Conservation (phyloP, 2,329 filamentous ascomycete species). For the Exophiala alcalophila region DNA sequence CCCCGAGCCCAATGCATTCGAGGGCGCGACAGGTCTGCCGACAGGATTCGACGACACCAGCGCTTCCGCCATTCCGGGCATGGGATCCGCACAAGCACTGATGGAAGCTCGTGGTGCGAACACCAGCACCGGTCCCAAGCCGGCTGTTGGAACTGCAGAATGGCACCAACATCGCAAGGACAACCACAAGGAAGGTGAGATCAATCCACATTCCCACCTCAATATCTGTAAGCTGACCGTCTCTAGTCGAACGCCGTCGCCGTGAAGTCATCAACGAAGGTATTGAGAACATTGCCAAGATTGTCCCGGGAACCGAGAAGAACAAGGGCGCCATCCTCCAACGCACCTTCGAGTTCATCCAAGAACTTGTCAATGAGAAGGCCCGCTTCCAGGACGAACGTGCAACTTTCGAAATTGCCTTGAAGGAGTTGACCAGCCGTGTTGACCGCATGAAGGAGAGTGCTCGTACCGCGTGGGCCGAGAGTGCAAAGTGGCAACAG, state of each 20-base stretch:
- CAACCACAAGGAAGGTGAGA: conserved; percentile 95
- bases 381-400: conserved; percentile 40
- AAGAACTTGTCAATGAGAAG: conserved; percentile 58
- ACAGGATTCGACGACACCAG: conserved; percentile 22
- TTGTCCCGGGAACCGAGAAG: conserved; percentile 96
- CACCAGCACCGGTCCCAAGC: conserved; percentile 57
- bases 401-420: conserved; percentile 45
- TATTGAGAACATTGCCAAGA: conserved; percentile 96
- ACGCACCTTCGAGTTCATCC: conserved; percentile 90
- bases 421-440: conserved; percentile 85
- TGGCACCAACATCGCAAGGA: conserved; percentile 98
- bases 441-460: conserved; percentile 94
- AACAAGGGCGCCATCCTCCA: conserved; percentile 97
- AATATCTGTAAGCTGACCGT: conserved; percentile 7
- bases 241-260: conserved; percentile 83
- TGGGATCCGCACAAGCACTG: conserved; percentile 31
- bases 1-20: conserved; percentile 41
- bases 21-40: conserved; percentile 31
- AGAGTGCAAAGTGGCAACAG: conserved; percentile 64
- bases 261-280: conserved; percentile 98
- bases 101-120: conserved; percentile 38
- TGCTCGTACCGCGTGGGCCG: conserved; percentile 82
- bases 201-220: neutral
- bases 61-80: conserved; percentile 32
- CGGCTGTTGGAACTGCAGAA: conserved; percentile 89